A percentile compares a stretch with the other conserved stretches of the same genome.
Conservation (phyloP, 2,329 filamentous ascomycete genomes). For the Neurospora crassa region DNA sequence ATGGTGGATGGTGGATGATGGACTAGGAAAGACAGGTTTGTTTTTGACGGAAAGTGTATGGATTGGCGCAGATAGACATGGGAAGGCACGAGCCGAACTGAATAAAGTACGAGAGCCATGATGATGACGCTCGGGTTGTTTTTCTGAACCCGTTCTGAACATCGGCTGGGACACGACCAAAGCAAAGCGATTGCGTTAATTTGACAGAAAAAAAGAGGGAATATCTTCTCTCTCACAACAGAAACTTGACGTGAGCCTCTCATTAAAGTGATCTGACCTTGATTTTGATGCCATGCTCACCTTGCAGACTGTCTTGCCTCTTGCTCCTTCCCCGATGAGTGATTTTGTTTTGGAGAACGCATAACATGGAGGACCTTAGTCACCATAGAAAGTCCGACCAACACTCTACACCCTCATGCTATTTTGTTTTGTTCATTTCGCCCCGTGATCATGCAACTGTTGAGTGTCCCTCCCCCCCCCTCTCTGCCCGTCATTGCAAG, state of each 20-base stretch:
- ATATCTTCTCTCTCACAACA: neutral
- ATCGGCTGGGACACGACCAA: neutral
- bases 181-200: neutral
- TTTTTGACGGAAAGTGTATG: neutral
- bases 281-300: neutral
- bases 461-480: neutral
- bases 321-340: neutral
- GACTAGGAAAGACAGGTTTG: neutral
- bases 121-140: neutral
- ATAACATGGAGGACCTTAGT: neutral
- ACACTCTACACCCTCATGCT: neutral
- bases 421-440: neutral
- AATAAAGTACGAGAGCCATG: neutral
- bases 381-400: neutral
- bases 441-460: neutral
- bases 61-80: neutral
- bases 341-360: neutral
- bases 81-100: neutral
- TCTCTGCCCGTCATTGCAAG: neutral
- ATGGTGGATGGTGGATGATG: neutral
- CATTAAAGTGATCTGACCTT: neutral
- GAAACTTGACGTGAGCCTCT: neutral
- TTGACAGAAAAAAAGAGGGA: neutral
- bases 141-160: neutral
- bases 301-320: neutral